Percentiles rank a stretch among this genome's conserved stretches.
Conservation (phyloP, 345 rosid genomes). For the Camelina sativa region DNA sequence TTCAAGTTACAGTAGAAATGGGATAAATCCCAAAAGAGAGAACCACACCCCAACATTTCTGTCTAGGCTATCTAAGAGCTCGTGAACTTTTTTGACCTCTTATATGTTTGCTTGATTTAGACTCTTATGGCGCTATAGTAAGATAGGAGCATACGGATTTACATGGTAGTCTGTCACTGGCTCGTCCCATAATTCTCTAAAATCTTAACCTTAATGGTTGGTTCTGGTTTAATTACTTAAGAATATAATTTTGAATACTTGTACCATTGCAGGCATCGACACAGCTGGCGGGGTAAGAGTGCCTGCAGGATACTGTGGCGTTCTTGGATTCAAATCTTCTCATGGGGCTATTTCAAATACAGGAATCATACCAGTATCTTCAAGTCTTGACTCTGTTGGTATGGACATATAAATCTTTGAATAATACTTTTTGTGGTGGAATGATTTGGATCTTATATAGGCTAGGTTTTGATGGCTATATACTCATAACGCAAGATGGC, state of each 20-base stretch:
- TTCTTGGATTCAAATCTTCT: conserved; percentile 85
- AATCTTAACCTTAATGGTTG: not conserved
- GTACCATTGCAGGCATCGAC: conserved; percentile 70
- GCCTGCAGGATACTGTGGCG: conserved; percentile 84
- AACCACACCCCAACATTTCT: conserved; percentile 1
- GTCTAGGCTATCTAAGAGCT: conserved; percentile 10
- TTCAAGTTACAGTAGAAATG: not conserved
- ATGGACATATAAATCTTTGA: conserved; percentile 38
- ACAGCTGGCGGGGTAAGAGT: conserved; percentile 91
- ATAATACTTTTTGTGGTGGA: not conserved
- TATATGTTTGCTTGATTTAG: conserved; percentile 2
- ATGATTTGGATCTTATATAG: conserved; percentile 14
- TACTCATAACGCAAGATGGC: not conserved
- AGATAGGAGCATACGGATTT: conserved; percentile 1
- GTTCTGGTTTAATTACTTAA: not conserved
- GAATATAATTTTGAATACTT: conserved; percentile 1
- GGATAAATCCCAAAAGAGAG: not conserved
- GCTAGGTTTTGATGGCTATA: conserved; percentile 11
- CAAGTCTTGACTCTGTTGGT: conserved; percentile 92
- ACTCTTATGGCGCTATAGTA: conserved; percentile 3
- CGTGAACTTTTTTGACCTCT: not conserved
- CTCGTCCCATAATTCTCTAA: not conserved
- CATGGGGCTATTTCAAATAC: conserved; percentile 65
- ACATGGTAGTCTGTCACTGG: conserved; percentile 1
- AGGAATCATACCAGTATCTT: conserved; percentile 69